A percentile compares a stretch with the other conserved stretches of the same genome.
Conservation (phyloP, 805 yeast species). For the Candida maesae region DNA sequence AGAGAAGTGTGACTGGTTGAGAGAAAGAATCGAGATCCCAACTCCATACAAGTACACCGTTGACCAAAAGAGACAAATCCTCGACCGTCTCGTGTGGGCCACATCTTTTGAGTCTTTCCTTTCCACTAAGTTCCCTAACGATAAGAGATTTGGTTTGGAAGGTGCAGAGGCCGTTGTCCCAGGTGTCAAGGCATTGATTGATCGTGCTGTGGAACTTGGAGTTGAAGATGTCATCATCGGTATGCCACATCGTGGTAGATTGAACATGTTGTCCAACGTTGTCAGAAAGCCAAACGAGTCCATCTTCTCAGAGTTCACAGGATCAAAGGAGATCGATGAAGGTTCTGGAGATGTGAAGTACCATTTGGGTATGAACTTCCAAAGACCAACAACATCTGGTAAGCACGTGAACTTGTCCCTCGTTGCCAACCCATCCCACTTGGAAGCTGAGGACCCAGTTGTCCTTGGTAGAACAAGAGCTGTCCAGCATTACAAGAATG, state of each 20-base stretch:
- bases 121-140: slow-evolving; percentile 95
- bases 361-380: slow-evolving; percentile 98
- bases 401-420: slow-evolving; percentile 90
- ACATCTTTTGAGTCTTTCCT: slow-evolving; percentile 90
- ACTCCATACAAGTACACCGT: slow-evolving; percentile 73
- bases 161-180: slow-evolving; percentile 98
- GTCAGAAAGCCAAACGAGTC: slow-evolving; percentile 98
- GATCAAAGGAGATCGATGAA: slow-evolving; percentile 85
- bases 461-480: slow-evolving; percentile 98
- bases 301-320: slow-evolving; percentile 92
- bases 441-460: slow-evolving; percentile 99
- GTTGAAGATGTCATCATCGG: slow-evolving; percentile 96
- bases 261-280: slow-evolving; percentile 95
- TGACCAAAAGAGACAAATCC: slow-evolving; percentile 93
- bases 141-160: slow-evolving; percentile 97
- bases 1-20: slow-evolving; percentile 96
- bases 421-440: slow-evolving; percentile 98
- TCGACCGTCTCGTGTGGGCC: slow-evolving; percentile 96
- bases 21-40: slow-evolving; percentile 94
- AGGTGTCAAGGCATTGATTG: slow-evolving; percentile 94
- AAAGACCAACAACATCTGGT: slow-evolving; percentile 98
- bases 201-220: slow-evolving; percentile 87
- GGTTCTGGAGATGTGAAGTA: slow-evolving; percentile 99
- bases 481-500: slow-evolving; percentile 85
- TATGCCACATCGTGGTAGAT: slow-evolving; percentile 99